These are phyloP conservation scores for Eremochloa ophiuroides DNA, from an alignment of 176 grass and related monocot species.

Conservation along the genomic window DNA sequence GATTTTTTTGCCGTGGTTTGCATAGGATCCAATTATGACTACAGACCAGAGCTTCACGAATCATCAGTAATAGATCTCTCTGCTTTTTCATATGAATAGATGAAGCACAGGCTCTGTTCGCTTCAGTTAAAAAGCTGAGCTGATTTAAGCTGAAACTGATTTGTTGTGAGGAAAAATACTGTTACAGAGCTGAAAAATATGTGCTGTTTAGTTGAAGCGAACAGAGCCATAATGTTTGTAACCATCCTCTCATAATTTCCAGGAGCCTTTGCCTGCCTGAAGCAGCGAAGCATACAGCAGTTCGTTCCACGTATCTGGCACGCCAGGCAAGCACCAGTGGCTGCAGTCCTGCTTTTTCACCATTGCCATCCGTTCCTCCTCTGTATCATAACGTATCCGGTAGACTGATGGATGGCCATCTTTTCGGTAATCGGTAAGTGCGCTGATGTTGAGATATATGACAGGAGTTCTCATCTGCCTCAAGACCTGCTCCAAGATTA, in stretches of 20 bases:
- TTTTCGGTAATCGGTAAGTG: constrained; percentile 82
- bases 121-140: too few relatives aligned
- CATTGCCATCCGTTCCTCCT: constrained; percentile 56
- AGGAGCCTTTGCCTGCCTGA: constrained; percentile 59
- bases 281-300: constrained; percentile 78
- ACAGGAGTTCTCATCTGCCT: constrained; percentile 70
- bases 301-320: constrained; percentile 92
- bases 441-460: constrained; percentile 85
- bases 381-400: constrained; percentile 37
- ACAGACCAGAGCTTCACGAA: background rate
- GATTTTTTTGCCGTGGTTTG: too few relatives aligned
- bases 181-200: too few relatives aligned
- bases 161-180: too few relatives aligned
- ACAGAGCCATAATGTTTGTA: too few relatives aligned
- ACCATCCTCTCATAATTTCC: constrained; percentile 39
- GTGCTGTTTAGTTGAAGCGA: too few relatives aligned
- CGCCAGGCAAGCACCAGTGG: constrained; percentile 90
- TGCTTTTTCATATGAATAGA: background rate
- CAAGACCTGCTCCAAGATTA: constrained; percentile 56
- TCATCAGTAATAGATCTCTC: background rate
- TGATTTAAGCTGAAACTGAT: too few relatives aligned
- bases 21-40: background rate
- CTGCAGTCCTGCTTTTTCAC: constrained; percentile 85
- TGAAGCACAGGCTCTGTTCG: too few relatives aligned
- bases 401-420: constrained; percentile 85